Evolutionary conservation across 2,329 filamentous ascomycete genomes (phyloP).

Genomic region (Fonsecaea multimorphosa): DNA sequence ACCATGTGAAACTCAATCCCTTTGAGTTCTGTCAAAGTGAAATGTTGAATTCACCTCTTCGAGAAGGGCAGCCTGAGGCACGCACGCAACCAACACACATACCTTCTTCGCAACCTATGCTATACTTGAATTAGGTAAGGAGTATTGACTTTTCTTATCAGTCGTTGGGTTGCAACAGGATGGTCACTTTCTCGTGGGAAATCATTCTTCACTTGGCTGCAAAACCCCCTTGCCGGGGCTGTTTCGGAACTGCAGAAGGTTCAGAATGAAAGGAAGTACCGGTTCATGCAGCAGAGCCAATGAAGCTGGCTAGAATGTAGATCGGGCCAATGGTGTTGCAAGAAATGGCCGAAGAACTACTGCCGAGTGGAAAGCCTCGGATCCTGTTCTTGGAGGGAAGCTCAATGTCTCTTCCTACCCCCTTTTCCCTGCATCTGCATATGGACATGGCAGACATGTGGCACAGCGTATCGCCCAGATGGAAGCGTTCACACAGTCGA

Average conservation of each 20-base stretch:
- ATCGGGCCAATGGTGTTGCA: not conserved
- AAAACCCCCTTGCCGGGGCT: not conserved
- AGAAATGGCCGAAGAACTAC: not conserved
- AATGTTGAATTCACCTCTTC: not conserved
- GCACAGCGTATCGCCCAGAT: conserved; percentile 11
- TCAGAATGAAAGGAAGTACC: not conserved
- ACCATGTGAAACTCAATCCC: not conserved
- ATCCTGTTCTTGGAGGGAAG: not conserved
- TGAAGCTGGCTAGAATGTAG: not conserved
- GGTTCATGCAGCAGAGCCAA: not conserved
- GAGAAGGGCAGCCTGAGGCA: not conserved
- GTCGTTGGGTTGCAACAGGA: not conserved
- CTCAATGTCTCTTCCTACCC: conserved; percentile 1
- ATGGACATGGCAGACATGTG: conserved; percentile 8
- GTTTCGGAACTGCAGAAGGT: not conserved
- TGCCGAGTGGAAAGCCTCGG: not conserved
- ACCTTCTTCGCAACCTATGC: not conserved
- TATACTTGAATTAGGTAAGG: not conserved
- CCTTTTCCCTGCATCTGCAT: conserved; percentile 10
- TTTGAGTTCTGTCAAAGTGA: not conserved
- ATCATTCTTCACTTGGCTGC: not conserved
- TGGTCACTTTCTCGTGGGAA: not conserved
- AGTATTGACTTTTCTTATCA: not conserved
- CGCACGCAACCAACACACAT: not conserved
- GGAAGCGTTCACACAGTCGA: not conserved